Evolutionary conservation across 2,329 filamentous ascomycete genomes (phyloP).

Genomic region (Bipolaris victoriae): DNA sequence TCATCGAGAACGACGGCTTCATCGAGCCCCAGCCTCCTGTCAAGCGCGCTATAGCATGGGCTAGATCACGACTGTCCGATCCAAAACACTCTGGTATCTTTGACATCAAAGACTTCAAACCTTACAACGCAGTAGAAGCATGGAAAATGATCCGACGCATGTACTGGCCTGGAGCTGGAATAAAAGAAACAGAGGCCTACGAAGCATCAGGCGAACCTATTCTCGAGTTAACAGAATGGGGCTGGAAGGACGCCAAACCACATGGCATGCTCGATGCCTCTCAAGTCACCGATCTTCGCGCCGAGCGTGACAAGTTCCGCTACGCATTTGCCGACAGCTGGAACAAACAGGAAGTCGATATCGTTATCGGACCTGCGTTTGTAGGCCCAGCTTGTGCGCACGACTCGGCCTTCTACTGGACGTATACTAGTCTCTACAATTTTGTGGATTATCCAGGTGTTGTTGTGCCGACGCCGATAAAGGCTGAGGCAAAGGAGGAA

Average conservation of each 20-base stretch:
- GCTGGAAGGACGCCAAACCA: constrained; percentile 12
- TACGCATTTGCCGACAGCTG: constrained; percentile 21
- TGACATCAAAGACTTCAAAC: constrained; percentile 47
- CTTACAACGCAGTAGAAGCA: constrained; percentile 39
- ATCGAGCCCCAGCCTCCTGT: constrained; percentile 52
- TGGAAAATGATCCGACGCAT: constrained; percentile 46
- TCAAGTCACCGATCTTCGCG: constrained; percentile 18
- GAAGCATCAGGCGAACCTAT: constrained; percentile 52
- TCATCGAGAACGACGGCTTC: constrained; percentile 50
- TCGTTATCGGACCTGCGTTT: constrained; percentile 29
- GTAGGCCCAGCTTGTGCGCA: constrained; percentile 29
- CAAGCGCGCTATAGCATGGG: constrained; percentile 47
- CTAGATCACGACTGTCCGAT: constrained; percentile 20
- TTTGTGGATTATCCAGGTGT: constrained; percentile 31
- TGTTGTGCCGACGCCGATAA: constrained; percentile 27
- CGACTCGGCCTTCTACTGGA: constrained; percentile 32
- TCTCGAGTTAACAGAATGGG: constrained; percentile 51
- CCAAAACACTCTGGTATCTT: constrained; percentile 18
- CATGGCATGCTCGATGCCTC: constrained; percentile 18
- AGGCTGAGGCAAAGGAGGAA: constrained; percentile 15
- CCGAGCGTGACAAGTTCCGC: constrained; percentile 22
- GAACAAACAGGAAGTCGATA: constrained; percentile 30
- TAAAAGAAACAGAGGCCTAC: constrained; percentile 42
- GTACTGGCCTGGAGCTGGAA: constrained; percentile 58
- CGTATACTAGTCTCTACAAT: constrained; percentile 29